phyloP scores from a whole-genome alignment of 73 alveolate species.

The Paramecium pentaurelia region DNA sequence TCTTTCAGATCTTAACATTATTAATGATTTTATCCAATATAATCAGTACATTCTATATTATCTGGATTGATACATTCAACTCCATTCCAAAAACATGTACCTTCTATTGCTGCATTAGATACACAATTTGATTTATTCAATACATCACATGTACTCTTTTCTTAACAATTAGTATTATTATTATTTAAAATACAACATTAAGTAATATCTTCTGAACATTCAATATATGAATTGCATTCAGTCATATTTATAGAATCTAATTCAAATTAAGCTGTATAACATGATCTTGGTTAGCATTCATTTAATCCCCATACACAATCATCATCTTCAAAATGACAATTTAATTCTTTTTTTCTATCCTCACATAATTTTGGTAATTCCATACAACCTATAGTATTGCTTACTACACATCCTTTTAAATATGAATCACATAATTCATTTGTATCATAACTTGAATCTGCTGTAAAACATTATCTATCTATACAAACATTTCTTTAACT shows the following conservation, averaged over 20 bases:
- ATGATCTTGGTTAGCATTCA: background rate
- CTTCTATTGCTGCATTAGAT: background rate
- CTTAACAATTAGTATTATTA: background rate
- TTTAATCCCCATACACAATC: background rate
- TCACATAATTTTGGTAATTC: background rate
- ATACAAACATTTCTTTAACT: background rate
- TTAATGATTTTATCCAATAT: background rate
- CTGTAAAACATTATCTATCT: background rate
- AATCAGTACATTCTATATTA: background rate
- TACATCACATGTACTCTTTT: background rate
- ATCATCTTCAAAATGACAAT: background rate
- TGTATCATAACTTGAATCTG: background rate
- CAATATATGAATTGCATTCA: background rate
- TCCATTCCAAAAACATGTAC: background rate
- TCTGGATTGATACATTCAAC: background rate
- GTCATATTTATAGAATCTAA: background rate
- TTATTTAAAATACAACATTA: background rate
- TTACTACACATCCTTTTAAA: background rate
- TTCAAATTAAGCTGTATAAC: background rate
- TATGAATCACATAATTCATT: background rate
- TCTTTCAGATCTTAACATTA: background rate
- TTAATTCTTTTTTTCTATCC: background rate
- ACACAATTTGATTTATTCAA: background rate
- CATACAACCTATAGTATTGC: background rate
- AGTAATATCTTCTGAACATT: background rate